phyloP scores from a whole-genome alignment of 352 stramenopile species.

The Hyaloperonospora arabidopsidis region DNA sequence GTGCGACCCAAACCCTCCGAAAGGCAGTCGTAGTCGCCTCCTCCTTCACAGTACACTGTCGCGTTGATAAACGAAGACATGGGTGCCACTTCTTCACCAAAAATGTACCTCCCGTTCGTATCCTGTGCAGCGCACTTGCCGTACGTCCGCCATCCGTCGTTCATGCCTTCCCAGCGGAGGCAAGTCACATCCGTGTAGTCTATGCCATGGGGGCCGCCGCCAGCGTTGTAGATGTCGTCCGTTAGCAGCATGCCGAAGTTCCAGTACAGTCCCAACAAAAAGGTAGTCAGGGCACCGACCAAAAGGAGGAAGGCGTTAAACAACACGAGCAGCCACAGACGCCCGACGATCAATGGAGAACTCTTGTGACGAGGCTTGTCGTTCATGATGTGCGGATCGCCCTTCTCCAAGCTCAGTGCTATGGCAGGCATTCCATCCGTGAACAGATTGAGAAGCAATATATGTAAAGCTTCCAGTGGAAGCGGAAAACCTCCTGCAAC shows the following conservation, averaged over 20 bases:
- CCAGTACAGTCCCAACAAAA: slow-evolving; percentile 61
- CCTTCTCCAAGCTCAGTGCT: slow-evolving; percentile 64
- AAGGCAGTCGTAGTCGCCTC: slow-evolving; percentile 53
- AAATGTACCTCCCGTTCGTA: slow-evolving; percentile 42
- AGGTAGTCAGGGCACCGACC: slow-evolving; percentile 36
- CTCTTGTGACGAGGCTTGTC: slow-evolving; percentile 51
- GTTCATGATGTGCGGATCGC: slow-evolving; percentile 57
- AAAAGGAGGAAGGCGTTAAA: slow-evolving; percentile 54
- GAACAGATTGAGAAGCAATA: slow-evolving; percentile 99
- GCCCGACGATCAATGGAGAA: slow-evolving; percentile 45
- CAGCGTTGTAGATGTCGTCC: slow-evolving; percentile 44
- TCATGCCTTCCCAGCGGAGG: slow-evolving; percentile 40
- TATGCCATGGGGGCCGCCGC: slow-evolving; percentile 31
- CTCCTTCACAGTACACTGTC: slow-evolving; percentile 43
- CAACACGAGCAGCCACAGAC: slow-evolving; percentile 52
- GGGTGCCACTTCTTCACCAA: slow-evolving; percentile 31
- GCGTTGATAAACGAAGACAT: slow-evolving; percentile 31
- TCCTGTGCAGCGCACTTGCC: slow-evolving; percentile 48
- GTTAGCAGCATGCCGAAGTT: slow-evolving; percentile 50
- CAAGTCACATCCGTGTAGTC: slow-evolving; percentile 59
- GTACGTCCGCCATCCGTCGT: slow-evolving; percentile 39
- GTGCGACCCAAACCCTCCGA: slow-evolving; percentile 46
- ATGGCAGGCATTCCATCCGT: slow-evolving; percentile 88
- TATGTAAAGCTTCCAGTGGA: slow-evolving; percentile 93
- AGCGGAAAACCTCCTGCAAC: slow-evolving; percentile 55